Conservation (phyloP, 2,329 filamentous ascomycete species). For the Coniochaeta sp. region DNA sequence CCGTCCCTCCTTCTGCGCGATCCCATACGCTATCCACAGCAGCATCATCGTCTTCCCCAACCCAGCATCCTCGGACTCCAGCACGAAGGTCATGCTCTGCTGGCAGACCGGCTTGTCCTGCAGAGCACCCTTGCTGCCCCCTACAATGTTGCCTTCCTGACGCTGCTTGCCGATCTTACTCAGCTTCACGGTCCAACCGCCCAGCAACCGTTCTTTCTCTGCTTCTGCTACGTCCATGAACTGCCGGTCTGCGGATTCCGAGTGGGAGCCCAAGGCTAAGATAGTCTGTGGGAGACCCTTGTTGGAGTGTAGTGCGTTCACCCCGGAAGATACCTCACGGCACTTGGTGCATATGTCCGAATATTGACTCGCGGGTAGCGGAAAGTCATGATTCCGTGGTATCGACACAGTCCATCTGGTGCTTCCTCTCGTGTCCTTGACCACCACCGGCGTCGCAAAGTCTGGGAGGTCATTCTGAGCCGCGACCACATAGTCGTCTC, state of each 20-base stretch:
- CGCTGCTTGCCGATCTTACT: constrained; percentile 17
- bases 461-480: constrained; percentile 59
- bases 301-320: constrained; percentile 42
- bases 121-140: constrained; percentile 33
- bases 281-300: constrained; percentile 24
- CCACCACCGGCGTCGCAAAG: constrained; percentile 64
- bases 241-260: constrained; percentile 54
- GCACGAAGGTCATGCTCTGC: constrained; percentile 67
- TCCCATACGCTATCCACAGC: constrained; percentile 76
- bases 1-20: constrained; percentile 66
- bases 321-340: constrained; percentile 53
- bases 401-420: constrained; percentile 79
- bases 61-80: constrained; percentile 69
- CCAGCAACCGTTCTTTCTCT: constrained; percentile 56
- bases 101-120: constrained; percentile 54
- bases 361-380: constrained; percentile 60
- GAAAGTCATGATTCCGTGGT: constrained; percentile 59
- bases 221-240: constrained; percentile 73
- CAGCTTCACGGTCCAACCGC: constrained; percentile 33
- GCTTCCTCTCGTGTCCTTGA: constrained; percentile 57
- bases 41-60: constrained; percentile 71
- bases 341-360: constrained; percentile 62
- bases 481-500: constrained; percentile 58
- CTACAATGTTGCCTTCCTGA: constrained; percentile 32
- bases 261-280: constrained; percentile 37